These are phyloP conservation scores for Cytauxzoon felis DNA, from an alignment of 169 alveolate genomes.

Conservation along the genomic window DNA sequence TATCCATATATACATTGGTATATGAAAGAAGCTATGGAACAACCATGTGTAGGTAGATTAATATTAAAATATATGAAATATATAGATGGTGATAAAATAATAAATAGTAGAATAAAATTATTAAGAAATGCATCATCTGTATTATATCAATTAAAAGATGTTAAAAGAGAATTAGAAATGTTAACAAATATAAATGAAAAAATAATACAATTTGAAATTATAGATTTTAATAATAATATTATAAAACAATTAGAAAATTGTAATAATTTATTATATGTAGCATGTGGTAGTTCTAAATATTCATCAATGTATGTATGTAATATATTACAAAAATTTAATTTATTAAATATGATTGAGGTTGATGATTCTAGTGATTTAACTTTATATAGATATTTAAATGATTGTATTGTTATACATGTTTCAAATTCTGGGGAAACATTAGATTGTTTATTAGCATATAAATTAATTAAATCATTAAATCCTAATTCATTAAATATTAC, in stretches of 20 bases:
- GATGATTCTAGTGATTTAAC: constrained; percentile 87
- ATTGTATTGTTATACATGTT: constrained; percentile 73
- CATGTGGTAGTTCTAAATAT: constrained; percentile 91
- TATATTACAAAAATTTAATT: constrained; percentile 78
- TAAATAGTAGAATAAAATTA: constrained; percentile 11
- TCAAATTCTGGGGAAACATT: constrained; percentile 96
- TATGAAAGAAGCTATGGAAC: constrained; percentile 86
- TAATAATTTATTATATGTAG: constrained; percentile 81
- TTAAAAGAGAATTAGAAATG: constrained; percentile 16
- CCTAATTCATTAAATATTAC: constrained; percentile 71
- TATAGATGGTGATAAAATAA: background rate
- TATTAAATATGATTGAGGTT: constrained; percentile 59
- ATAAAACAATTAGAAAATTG: constrained; percentile 64
- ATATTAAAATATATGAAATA: constrained; percentile 14
- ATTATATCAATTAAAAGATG: constrained; percentile 22
- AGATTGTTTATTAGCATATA: constrained; percentile 73
- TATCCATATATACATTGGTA: constrained; percentile 88
- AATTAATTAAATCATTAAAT: constrained; percentile 9
- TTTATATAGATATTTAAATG: constrained; percentile 70
- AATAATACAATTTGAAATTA: constrained; percentile 22
- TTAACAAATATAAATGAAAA: constrained; percentile 21
- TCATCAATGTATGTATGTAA: constrained; percentile 86
- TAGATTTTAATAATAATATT: constrained; percentile 29
- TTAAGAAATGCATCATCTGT: constrained; percentile 19
- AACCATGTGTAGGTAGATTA: constrained; percentile 66